These are phyloP conservation scores for Mycocentrospora acerina DNA, from an alignment of 2,329 filamentous ascomycete species.

Conservation along the genomic window DNA sequence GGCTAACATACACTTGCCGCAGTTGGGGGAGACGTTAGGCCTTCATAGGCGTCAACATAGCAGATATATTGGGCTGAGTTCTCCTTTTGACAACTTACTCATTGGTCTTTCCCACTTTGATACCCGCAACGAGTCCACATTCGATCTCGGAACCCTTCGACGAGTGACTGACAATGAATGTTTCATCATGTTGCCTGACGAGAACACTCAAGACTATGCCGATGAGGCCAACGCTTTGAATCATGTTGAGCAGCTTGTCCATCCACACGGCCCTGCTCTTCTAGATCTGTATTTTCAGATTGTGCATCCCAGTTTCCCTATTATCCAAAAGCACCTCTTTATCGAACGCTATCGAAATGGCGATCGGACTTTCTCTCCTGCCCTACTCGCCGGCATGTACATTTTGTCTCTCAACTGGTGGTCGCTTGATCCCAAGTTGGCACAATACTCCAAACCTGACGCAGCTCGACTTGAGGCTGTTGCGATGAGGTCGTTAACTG, in stretches of 20 bases:
- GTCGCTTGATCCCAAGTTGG: slow-evolving; percentile 70
- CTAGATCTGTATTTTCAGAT: slow-evolving; percentile 80
- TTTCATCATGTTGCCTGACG: slow-evolving; percentile 77
- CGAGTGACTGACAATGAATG: slow-evolving; percentile 77
- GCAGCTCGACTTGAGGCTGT: slow-evolving; percentile 72
- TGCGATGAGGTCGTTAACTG: slow-evolving; percentile 69
- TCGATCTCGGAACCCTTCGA: slow-evolving; percentile 64
- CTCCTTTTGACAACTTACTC: slow-evolving; percentile 79
- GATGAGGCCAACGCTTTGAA: slow-evolving; percentile 69
- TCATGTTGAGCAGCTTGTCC: slow-evolving; percentile 73
- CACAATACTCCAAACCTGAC: slow-evolving; percentile 67
- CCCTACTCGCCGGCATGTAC: slow-evolving; percentile 78
- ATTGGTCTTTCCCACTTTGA: slow-evolving; percentile 81
- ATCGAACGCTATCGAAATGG: slow-evolving; percentile 74
- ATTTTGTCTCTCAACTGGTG: slow-evolving; percentile 88
- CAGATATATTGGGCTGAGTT: slow-evolving; percentile 80
- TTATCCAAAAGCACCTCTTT: slow-evolving; percentile 79
- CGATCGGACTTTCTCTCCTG: slow-evolving; percentile 72
- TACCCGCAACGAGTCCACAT: slow-evolving; percentile 75
- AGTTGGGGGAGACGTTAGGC: slow-evolving; percentile 59
- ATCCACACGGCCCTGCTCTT: slow-evolving; percentile 73
- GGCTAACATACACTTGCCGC: slow-evolving; percentile 34
- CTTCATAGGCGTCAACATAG: slow-evolving; percentile 77
- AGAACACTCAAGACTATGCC: slow-evolving; percentile 69
- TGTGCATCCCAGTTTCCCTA: slow-evolving; percentile 79